Percentiles rank a stretch among this genome's conserved stretches.
Conservation (phyloP, 176 grass and related monocot genomes). For the Phragmites australis region DNA sequence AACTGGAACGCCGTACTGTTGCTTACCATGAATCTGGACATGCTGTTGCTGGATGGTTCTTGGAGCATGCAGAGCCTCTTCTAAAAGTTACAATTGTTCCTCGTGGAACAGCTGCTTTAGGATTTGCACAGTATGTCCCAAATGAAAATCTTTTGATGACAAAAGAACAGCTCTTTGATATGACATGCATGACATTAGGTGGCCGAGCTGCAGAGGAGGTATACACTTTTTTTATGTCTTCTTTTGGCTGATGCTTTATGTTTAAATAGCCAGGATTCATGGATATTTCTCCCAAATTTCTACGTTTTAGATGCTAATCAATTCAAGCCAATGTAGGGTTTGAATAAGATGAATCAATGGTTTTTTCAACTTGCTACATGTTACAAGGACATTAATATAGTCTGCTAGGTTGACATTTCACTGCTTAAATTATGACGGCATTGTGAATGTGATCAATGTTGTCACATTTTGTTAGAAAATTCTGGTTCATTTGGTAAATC, state of each 20-base stretch:
- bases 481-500: neutral
- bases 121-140: slow-evolving; percentile 91
- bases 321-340: neutral
- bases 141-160: slow-evolving; percentile 98
- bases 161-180: slow-evolving; percentile 96
- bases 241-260: slow-evolving; percentile 7
- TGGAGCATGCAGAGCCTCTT: slow-evolving; percentile 93
- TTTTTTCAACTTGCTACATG: slow-evolving; percentile 6
- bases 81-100: slow-evolving; percentile 99
- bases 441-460: slow-evolving; percentile 13
- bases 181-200: slow-evolving; percentile 99
- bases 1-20: slow-evolving; percentile 80
- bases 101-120: slow-evolving; percentile 96
- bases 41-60: slow-evolving; percentile 96
- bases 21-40: slow-evolving; percentile 85
- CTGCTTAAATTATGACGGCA: neutral
- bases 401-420: slow-evolving; percentile 10
- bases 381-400: neutral
- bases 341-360: slow-evolving; percentile 1
- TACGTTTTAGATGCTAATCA: neutral
- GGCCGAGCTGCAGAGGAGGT: slow-evolving; percentile 97
- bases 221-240: neutral
- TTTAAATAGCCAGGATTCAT: slow-evolving; percentile 18
- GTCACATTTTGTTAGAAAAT: neutral
- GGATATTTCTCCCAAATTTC: neutral